Conservation (phyloP, 352 stramenopile species). For the Peronospora farinosa region DNA sequence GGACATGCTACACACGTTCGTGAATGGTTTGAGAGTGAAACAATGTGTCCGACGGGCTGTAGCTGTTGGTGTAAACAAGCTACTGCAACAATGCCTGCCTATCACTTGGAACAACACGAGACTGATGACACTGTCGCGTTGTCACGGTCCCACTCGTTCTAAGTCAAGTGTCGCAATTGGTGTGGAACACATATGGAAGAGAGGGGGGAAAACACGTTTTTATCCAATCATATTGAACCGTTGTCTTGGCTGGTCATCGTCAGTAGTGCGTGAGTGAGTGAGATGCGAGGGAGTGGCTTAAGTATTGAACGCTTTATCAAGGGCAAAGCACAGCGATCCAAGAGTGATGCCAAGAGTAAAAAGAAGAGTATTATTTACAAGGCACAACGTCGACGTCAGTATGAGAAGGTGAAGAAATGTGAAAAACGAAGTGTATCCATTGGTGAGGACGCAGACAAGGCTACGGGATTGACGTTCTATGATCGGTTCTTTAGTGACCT, state of each 20-base stretch:
- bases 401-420: conserved; percentile 78
- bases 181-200: conserved; percentile 1
- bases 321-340: conserved; percentile 73
- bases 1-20: conserved; percentile 66
- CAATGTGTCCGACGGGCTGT: conserved; percentile 71
- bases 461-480: conserved; percentile 58
- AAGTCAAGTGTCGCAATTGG: conserved; percentile 6
- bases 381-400: conserved; percentile 65
- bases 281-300: conserved; percentile 67
- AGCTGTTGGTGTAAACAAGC: conserved; percentile 83
- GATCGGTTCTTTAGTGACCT: conserved; percentile 70
- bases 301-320: conserved; percentile 85
- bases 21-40: conserved; percentile 73
- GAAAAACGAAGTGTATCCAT: conserved; percentile 25
- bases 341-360: conserved; percentile 77
- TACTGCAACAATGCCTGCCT: conserved; percentile 39
- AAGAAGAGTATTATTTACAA: conserved; percentile 80
- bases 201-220: no score
- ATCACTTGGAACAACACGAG: conserved; percentile 22
- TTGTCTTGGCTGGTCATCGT: no score
- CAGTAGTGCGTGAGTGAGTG: no score
- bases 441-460: conserved; percentile 10
- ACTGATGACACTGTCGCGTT: conserved; percentile 26
- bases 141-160: conserved; percentile 72
- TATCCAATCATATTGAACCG: no score